phyloP scores from a whole-genome alignment of 1,284 basidiomycete genomes.

The Coriolopsis trogii region DNA sequence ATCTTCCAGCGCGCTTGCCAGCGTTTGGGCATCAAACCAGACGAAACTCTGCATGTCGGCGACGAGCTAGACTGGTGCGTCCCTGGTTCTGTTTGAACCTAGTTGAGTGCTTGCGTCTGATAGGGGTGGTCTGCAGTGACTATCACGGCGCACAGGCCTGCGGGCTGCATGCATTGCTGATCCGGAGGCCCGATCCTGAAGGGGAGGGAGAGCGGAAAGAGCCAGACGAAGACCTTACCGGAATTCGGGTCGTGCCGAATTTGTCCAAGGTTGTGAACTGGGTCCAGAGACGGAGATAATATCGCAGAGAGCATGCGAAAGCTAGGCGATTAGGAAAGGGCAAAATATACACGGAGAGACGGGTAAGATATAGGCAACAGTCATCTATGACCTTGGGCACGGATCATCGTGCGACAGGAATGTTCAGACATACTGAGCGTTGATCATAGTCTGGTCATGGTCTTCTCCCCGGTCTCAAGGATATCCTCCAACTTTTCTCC shows the following conservation, averaged over 20 bases:
- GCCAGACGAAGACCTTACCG: constrained; percentile 40
- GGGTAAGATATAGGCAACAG: constrained; percentile 7
- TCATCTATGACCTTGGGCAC: not conserved
- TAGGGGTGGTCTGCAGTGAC: constrained; percentile 48
- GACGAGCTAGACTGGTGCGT: constrained; percentile 68
- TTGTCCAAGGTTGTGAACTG: constrained; percentile 45
- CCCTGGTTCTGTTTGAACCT: not conserved
- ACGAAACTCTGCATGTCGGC: constrained; percentile 67
- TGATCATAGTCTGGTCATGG: constrained; percentile 4
- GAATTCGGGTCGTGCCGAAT: constrained; percentile 43
- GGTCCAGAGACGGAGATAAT: constrained; percentile 21
- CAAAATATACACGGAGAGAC: constrained; percentile 18
- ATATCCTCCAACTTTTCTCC: constrained; percentile 76
- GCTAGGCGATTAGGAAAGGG: constrained; percentile 9
- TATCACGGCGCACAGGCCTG: constrained; percentile 63
- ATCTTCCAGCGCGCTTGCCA: constrained; percentile 55
- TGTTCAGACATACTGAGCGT: too few relatives aligned
- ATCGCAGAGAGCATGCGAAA: not conserved
- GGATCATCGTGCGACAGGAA: too few relatives aligned
- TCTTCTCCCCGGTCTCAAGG: constrained; percentile 34
- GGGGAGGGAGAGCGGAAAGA: constrained; percentile 53
- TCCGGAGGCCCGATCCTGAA: constrained; percentile 52
- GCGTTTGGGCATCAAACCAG: constrained; percentile 33
- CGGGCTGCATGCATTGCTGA: constrained; percentile 60
- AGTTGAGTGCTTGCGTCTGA: not conserved